Percentiles rank a stretch among this genome's conserved stretches.
Evolutionary conservation across 2,329 filamentous ascomycete genomes (phyloP).

Genomic region (Thielaviopsis cerberus): DNA sequence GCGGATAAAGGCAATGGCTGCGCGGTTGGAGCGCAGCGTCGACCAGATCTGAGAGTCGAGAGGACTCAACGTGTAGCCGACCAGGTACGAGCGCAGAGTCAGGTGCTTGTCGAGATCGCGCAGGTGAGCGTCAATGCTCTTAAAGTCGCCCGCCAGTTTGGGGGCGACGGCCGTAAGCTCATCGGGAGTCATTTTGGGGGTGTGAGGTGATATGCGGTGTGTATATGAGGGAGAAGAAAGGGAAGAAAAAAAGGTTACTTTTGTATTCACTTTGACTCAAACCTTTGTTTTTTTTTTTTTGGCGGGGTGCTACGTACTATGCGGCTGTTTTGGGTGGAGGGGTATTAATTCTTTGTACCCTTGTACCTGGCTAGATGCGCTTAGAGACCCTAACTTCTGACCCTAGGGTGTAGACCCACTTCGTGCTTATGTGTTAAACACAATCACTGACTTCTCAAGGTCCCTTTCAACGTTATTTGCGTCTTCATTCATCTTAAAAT

Average conservation of each 20-base stretch:
- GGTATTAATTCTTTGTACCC: not conserved
- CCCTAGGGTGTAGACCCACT: not conserved
- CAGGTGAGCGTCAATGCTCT: constrained; percentile 57
- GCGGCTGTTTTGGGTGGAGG: not conserved
- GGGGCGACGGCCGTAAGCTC: constrained; percentile 34
- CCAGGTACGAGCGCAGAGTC: constrained; percentile 67
- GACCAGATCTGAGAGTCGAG: constrained; percentile 71
- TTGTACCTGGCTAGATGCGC: not conserved
- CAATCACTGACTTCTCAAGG: no score
- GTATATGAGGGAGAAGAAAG: not conserved
- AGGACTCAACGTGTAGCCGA: constrained; percentile 60
- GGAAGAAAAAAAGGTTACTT: not conserved
- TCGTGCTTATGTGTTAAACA: not conserved
- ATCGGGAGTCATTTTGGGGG: constrained; percentile 34
- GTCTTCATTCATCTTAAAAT: no score
- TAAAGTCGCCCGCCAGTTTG: constrained; percentile 51
- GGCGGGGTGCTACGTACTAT: not conserved
- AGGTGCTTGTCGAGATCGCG: constrained; percentile 71
- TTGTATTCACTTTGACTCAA: not conserved
- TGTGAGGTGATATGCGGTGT: not conserved
- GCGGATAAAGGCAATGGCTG: constrained; percentile 64
- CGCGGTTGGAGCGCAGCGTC: constrained; percentile 64
- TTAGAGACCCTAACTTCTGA: not conserved
- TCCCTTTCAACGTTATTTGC: no score
- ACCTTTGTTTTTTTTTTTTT: not conserved